Evolutionary conservation across 768 basidiomycete genomes (phyloP).

Genomic region (Termitomyces sp.): DNA sequence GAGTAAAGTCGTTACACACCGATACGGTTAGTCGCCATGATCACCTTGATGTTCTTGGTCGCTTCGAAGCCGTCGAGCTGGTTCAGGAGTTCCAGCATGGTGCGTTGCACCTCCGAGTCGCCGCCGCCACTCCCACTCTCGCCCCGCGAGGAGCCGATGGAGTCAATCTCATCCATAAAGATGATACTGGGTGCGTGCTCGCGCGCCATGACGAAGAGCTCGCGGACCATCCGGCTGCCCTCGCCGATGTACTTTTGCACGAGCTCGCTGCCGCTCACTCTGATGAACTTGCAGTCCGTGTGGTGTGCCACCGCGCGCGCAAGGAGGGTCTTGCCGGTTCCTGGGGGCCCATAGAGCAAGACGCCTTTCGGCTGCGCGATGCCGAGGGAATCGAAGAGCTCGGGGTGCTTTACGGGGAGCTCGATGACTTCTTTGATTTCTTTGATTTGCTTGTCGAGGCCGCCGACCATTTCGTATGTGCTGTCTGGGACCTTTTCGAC

Average conservation of each 20-base stretch:
- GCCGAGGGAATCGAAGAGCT: conserved; percentile 92
- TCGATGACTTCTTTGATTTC: conserved; percentile 98
- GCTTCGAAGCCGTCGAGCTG: conserved; percentile 92
- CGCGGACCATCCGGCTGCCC: conserved; percentile 93
- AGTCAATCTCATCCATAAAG: conserved; percentile 99
- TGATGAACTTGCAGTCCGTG: conserved; percentile 96
- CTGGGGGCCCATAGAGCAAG: conserved; percentile 91
- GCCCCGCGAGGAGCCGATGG: conserved; percentile 89
- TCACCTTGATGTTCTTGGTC: conserved; percentile 95
- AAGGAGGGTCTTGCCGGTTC: conserved; percentile 93
- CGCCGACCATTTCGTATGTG: conserved; percentile 99
- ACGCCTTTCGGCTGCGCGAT: conserved; percentile 98
- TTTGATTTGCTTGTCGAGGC: conserved; percentile 92
- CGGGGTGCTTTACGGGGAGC: conserved; percentile 94
- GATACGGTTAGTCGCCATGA: conserved; percentile 98
- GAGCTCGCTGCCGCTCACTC: conserved; percentile 89
- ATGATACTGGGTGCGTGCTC: conserved; percentile 98
- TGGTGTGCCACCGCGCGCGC: conserved; percentile 96
- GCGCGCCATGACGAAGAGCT: conserved; percentile 96
- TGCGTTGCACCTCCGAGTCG: conserved; percentile 86
- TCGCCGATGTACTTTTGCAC: conserved; percentile 99
- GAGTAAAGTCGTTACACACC: conserved; percentile 32
- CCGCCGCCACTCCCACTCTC: conserved; percentile 88
- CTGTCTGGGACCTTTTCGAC: conserved; percentile 99
- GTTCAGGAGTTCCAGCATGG: conserved; percentile 86